These are phyloP conservation scores for Aquilaria sinensis DNA, from an alignment of 345 rosid genomes.

Conservation along the genomic window DNA sequence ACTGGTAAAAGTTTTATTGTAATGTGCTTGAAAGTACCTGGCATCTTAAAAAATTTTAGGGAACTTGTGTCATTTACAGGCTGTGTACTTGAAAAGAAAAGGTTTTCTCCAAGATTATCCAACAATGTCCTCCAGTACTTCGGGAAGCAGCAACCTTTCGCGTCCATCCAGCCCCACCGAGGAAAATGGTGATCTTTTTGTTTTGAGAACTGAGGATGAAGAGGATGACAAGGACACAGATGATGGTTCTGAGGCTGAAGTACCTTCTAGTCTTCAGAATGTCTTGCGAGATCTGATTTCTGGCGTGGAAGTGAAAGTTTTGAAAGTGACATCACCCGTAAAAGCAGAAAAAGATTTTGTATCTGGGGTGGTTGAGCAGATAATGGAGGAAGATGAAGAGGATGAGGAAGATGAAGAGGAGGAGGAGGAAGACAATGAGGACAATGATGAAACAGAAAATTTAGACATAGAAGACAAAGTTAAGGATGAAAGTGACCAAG, in stretches of 20 bases:
- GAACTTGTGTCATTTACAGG: constrained; percentile 37
- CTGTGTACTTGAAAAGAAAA: constrained; percentile 70
- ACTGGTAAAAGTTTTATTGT: neutral
- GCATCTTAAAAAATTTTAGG: neutral
- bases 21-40: too few relatives aligned
- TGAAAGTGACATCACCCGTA: constrained; percentile 72
- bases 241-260: constrained; percentile 64
- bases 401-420: constrained; percentile 54
- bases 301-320: constrained; percentile 76
- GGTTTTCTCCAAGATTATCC: constrained; percentile 41
- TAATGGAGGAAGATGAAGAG: constrained; percentile 59
- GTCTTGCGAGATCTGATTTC: constrained; percentile 84
- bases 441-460: constrained; percentile 53
- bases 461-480: constrained; percentile 49
- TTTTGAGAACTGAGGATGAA: constrained; percentile 48
- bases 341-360: constrained; percentile 80
- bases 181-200: constrained; percentile 44
- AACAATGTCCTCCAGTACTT: constrained; percentile 29
- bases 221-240: constrained; percentile 67
- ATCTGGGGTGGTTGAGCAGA: constrained; percentile 79
- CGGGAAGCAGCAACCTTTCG: constrained; percentile 32
- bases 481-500: constrained; percentile 49
- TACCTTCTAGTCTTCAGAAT: constrained; percentile 63
- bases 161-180: constrained; percentile 44
- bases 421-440: constrained; percentile 48